Base-by-base conservation (phyloP, 805 yeast genomes). In the Yamadazyma tumulicola region DNA sequence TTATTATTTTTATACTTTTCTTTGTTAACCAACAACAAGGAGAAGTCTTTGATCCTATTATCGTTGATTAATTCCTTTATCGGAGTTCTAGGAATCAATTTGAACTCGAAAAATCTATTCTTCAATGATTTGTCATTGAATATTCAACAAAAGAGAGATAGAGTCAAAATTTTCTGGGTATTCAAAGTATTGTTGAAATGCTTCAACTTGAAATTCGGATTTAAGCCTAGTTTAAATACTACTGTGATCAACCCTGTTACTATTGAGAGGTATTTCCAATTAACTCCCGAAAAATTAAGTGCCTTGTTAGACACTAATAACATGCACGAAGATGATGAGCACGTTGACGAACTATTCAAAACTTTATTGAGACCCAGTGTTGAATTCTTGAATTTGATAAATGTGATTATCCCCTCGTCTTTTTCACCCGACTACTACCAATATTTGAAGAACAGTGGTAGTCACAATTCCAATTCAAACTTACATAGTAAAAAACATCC, bases 1-100 rank as follows among this genome's bases (percentile, higher is more conserved):
- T 52, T 74, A 26, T 46, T 76, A 39, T 59, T 74, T 37, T 61
- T 75, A 35, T 69, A 72, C 46, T 74, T 70, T 48, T 61, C 77
- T 6, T 54, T 74, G 10, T 45, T 61, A 29, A 58, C 69, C 4
- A 66, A 66, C 38, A 64, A 66, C 42, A 65, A 65, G 38, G 72
- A 64, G 35, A 62, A 64, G 45, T 60, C 61, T 5, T 54, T 58
- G 38, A 52, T 64, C 2, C 44, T 67, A 19, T 59, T 64, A 3
- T 56, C 69, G 1, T 52, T 66, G 37, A 57, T 64, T 29, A 67
- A 67, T 46, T 54, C 72, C 8, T 64, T 61, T 42, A 67, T 67
- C 38, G 73, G 73, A 17, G 58, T 66, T 18, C 47, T 64, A 24
- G 69, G 61, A 14, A 68, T 67, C 18, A 67, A 67, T 42, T 55